Base-by-base conservation (phyloP, 2,329 filamentous ascomycete species). In the Venturia carpophila region DNA sequence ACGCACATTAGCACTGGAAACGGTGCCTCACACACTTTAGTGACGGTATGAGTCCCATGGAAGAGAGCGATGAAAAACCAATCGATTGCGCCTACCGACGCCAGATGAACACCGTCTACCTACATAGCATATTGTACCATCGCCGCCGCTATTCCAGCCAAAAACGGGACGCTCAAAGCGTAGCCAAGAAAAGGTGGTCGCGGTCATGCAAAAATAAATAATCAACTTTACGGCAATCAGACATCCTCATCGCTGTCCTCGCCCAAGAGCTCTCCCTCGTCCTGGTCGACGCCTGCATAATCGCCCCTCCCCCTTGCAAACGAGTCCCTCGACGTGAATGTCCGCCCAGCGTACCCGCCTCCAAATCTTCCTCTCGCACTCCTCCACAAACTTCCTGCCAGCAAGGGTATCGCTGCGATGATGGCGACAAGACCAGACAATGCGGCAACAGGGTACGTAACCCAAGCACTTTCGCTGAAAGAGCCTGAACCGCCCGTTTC, bases 241-340 rank as follows among this genome's bases (percentile, higher is more conserved):
- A 62, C 66, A 67, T 97, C 93, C 72, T 97, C 92, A 69, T 97
- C 93, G 69, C 91, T 92, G 67, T 96, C 92, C 70, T 97, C 93
- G 0, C 94, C 94, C 43, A 99, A 78, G 69, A 99, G 79, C 79
- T 97, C 93, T 61, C 39, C 93, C 75, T 97, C 94, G 73, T 97
- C 94, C 62, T 94, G 90, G 71, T 96, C 92, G 63, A 96, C 91
- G 71, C 88, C 83, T 19, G 87, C 85, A 75, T 97, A 97, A 75
- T 96, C 91, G n/a, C 89, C 88, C 65, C 90, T 84, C 0, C 91
- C 89, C 65, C 92, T 84, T 5, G 92, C 89, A 77, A 99, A 99
- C 67, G 90, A 93, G 71, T 90, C 90, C 66, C 95, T 82, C 62
- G 90, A 96, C 19, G 92, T 94, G 74, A 95, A 99, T 65, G 88